Base-by-base conservation (phyloP, 2,329 filamentous ascomycete genomes). In the Zymoseptoria tritici region DNA sequence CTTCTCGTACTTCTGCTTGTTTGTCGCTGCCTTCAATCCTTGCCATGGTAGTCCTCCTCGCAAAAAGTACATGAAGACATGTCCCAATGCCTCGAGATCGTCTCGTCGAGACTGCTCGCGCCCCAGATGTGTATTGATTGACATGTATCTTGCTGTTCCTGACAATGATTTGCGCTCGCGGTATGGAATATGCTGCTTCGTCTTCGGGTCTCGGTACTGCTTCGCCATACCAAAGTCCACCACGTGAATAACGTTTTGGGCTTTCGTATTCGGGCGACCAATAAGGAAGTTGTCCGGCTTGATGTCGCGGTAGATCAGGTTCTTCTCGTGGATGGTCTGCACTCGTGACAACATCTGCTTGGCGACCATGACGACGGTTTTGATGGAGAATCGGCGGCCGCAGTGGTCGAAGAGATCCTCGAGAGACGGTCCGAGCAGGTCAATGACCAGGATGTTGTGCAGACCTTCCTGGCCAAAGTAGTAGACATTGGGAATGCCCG, bases 151-250 rank as follows among this genome's bases (percentile, higher is more conserved):
- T 64, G 94, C 94, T 60, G 94, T 99, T 64, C 94, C 94, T 3
- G 93, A 97, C 62, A 99, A 81, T 4, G 93, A 96, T 79, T 99
- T 99, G 70, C 94, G 86, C 79, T 97, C 94, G 71, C 94, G 85
- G 76, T 97, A 97, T 11, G 94, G 92, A 68, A 97, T 97, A 78
- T 99, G 94, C 76, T 97, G 94, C 79, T 97, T 97, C 46, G 94
- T 96, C 82, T 97, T 97, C 59, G 94, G 94, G 70, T 99, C 94
- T 69, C 94, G 88, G 77, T 97, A 99, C 76, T 97, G 94, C 81
- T 99, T 99, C 64, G 94, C 94, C 94, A 99, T 97, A 71, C 94
- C 94, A 71, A 99, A 99, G 76, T 99, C 94, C 70, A 99, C 92
- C 46, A 97, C 94, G 73, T 99, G 93, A 67, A 99, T 97, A 59